These are phyloP conservation scores for Penicillium sp. DNA, from an alignment of 2,329 filamentous ascomycete species.

Conservation along the genomic window DNA sequence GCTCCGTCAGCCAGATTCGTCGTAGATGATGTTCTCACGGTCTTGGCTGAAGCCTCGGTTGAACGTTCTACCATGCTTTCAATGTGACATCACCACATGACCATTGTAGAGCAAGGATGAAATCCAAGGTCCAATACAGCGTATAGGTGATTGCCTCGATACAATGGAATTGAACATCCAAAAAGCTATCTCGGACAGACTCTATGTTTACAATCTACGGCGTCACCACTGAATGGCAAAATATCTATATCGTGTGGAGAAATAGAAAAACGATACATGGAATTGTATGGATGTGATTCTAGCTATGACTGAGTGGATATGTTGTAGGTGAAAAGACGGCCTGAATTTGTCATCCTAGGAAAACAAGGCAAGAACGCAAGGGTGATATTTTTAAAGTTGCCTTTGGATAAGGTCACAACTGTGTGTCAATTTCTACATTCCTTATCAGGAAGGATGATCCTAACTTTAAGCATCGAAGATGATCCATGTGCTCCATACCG, in stretches of 20 bases:
- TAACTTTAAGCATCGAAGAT: conserved; percentile 1
- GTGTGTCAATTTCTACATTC: not conserved
- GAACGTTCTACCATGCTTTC: not conserved
- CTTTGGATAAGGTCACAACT: not conserved
- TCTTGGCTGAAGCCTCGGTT: not conserved
- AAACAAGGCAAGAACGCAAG: not conserved
- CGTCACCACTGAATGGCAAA: not conserved
- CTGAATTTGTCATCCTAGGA: not conserved
- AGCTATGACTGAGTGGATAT: not conserved
- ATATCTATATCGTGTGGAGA: too few relatives aligned
- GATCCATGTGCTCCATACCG: not conserved
- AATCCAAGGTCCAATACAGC: not conserved
- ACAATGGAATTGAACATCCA: not conserved
- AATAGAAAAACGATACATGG: too few relatives aligned
- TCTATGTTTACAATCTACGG: not conserved
- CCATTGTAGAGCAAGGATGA: not conserved
- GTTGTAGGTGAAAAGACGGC: not conserved
- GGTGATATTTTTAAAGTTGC: not conserved
- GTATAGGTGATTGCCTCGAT: not conserved
- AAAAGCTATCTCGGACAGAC: not conserved
- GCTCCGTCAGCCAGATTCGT: not conserved
- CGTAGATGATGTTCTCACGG: not conserved
- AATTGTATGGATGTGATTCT: too few relatives aligned
- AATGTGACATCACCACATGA: conserved; percentile 8
- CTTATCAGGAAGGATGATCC: conserved; percentile 5